Conservation (phyloP, 148 eudicot species). For the Rhododendron williamsianum region DNA sequence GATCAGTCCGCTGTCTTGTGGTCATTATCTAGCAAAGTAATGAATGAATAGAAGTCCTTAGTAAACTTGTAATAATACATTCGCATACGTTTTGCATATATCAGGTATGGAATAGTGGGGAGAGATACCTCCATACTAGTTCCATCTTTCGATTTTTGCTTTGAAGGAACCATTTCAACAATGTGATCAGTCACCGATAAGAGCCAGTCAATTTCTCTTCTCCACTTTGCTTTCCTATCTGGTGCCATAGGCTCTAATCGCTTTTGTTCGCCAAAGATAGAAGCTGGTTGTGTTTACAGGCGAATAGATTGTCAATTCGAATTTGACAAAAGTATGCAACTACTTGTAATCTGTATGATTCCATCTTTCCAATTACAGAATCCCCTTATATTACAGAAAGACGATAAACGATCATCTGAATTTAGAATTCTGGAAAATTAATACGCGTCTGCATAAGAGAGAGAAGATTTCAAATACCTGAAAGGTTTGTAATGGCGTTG, state of each 20-base stretch:
- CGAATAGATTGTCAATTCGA: background rate
- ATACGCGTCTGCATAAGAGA: background rate
- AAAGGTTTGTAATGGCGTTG: conserved; percentile 69
- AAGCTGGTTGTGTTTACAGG: conserved; percentile 41
- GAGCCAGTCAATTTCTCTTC: conserved; percentile 67
- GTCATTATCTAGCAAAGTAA: conserved; percentile 47
- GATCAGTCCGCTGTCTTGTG: conserved; percentile 60
- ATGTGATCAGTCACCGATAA: conserved; percentile 70
- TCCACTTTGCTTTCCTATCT: conserved; percentile 60
- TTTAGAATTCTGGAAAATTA: background rate
- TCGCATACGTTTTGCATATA: background rate
- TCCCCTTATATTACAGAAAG: background rate
- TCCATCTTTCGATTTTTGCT: conserved; percentile 56
- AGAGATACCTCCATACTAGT: conserved; percentile 54
- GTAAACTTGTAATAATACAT: background rate
- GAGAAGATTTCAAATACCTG: conserved; percentile 33
- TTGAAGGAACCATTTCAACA: conserved; percentile 65
- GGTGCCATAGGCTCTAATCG: conserved; percentile 60
- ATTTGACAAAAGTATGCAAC: background rate
- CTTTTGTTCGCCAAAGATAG: conserved; percentile 60
- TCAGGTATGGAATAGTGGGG: background rate
- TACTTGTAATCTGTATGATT: background rate
- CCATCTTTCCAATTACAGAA: background rate
- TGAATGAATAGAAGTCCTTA: background rate
- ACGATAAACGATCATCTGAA: background rate